Conservation (phyloP, 139 green algal genomes). For the Edaphochlamys debaryana region DNA sequence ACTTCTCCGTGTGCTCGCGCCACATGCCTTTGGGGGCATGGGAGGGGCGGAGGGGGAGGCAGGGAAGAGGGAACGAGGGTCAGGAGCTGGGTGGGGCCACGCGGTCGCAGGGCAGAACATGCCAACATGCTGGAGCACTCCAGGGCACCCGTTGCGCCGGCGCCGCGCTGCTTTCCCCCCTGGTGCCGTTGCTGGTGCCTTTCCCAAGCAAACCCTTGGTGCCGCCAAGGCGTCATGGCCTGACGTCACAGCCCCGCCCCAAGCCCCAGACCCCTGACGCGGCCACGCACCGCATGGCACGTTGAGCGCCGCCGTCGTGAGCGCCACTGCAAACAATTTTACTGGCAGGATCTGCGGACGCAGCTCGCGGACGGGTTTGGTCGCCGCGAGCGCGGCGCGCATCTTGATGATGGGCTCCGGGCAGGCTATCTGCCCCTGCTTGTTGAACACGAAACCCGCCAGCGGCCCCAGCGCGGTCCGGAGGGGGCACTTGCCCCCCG, state of each 20-base stretch:
- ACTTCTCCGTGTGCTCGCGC: constrained; percentile 89
- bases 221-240: no score
- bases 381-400: constrained; percentile 73
- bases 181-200: no score
- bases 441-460: constrained; percentile 55
- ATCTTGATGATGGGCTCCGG: constrained; percentile 78
- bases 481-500: constrained; percentile 49
- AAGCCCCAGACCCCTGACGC: no score
- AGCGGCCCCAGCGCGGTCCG: constrained; percentile 67
- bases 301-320: constrained; percentile 72
- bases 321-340: constrained; percentile 67
- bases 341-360: constrained; percentile 72
- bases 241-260: no score
- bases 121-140: no score
- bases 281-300: constrained; percentile 79
- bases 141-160: no score
- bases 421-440: constrained; percentile 69
- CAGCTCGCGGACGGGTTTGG: constrained; percentile 73
- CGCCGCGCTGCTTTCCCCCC: no score
- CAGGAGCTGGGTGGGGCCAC: no score
- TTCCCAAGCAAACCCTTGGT: no score
- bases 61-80: no score
- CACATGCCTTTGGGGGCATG: constrained; percentile 61
- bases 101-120: no score
- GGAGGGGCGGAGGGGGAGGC: no score